Evolutionary conservation across 495 filamentous ascomycete genomes (phyloP).

Genomic region (Lasiosphaeria miniovina): DNA sequence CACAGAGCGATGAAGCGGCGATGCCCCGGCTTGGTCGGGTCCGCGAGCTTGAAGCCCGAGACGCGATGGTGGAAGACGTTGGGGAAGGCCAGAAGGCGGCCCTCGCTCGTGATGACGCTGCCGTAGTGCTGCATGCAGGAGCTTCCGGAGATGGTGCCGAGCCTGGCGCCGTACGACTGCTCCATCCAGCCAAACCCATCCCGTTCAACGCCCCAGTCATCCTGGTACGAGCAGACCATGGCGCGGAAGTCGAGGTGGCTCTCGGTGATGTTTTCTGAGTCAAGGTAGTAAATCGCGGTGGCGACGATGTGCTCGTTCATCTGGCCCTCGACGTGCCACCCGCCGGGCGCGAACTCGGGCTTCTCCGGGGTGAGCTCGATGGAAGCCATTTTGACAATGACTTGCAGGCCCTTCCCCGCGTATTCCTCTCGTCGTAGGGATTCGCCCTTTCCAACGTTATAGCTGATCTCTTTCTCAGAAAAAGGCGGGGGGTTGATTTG

Average conservation of each 20-base stretch:
- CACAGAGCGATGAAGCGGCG: slow-evolving; percentile 55
- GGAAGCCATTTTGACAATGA: slow-evolving; percentile 63
- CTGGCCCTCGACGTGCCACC: slow-evolving; percentile 52
- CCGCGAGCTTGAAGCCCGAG: slow-evolving; percentile 45
- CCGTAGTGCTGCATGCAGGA: slow-evolving; percentile 33
- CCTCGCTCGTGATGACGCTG: slow-evolving; percentile 31
- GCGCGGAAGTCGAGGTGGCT: slow-evolving; percentile 55
- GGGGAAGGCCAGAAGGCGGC: slow-evolving; percentile 40
- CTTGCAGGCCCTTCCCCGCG: slow-evolving; percentile 47
- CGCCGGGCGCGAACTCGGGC: slow-evolving; percentile 31
- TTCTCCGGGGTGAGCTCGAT: slow-evolving; percentile 62
- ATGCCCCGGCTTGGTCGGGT: slow-evolving; percentile 51
- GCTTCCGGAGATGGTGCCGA: not conserved
- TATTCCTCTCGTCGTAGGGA: slow-evolving; percentile 35
- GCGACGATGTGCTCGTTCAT: slow-evolving; percentile 59
- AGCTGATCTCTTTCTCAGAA: slow-evolving; percentile 28
- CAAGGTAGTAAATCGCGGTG: slow-evolving; percentile 60
- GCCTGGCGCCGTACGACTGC: slow-evolving; percentile 29
- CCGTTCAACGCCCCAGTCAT: slow-evolving; percentile 9
- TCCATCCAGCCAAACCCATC: slow-evolving; percentile 25
- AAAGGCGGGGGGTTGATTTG: slow-evolving; percentile 11
- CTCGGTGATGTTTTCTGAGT: slow-evolving; percentile 57
- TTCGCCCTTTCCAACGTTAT: slow-evolving; percentile 23
- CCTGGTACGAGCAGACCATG: slow-evolving; percentile 30
- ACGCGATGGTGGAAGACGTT: slow-evolving; percentile 54